Percentiles rank a stretch among this genome's conserved stretches.
phyloP scores from a whole-genome alignment of 202 grass and related monocot genomes.

The Zoysia matrella region DNA sequence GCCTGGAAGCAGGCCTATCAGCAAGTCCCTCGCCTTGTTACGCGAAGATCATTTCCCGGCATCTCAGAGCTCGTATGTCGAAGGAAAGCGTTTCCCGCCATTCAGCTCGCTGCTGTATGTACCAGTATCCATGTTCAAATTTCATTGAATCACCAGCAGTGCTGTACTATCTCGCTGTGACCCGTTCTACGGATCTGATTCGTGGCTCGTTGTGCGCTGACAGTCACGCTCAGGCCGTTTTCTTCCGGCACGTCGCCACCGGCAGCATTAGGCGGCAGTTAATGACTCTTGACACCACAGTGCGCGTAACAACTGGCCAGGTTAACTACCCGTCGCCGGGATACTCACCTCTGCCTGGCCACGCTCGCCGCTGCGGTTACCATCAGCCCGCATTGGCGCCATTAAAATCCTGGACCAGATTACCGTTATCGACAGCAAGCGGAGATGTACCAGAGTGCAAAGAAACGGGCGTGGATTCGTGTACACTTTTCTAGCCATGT shows the following conservation, averaged over 20 bases:
- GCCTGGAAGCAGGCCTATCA: neutral
- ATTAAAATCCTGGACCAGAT: too few relatives aligned
- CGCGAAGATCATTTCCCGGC: slow-evolving; percentile 13
- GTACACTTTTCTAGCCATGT: slow-evolving; percentile 46
- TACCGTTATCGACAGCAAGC: neutral
- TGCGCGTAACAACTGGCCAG: neutral
- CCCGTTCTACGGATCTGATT: slow-evolving; percentile 17
- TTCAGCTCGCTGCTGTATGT: neutral
- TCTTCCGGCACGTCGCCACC: slow-evolving; percentile 18
- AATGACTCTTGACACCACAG: slow-evolving; percentile 36
- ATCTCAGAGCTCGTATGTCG: slow-evolving; percentile 11
- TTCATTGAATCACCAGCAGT: slow-evolving; percentile 34
- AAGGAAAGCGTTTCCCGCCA: slow-evolving; percentile 50
- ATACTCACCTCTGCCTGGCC: too few relatives aligned
- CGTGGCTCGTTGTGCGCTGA: slow-evolving; percentile 13
- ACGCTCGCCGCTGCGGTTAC: too few relatives aligned
- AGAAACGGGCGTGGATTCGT: slow-evolving; percentile 25
- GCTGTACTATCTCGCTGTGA: neutral
- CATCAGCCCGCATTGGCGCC: too few relatives aligned
- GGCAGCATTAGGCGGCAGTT: neutral
- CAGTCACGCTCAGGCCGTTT: slow-evolving; percentile 46
- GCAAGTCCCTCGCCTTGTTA: neutral
- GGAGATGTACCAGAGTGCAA: slow-evolving; percentile 12
- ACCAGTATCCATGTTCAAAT: neutral
- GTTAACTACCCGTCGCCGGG: too few relatives aligned